A percentile compares a stretch with the other conserved stretches of the same genome.
These are phyloP conservation scores for Sarocladiaceae sp. DNA, from an alignment of 2,329 filamentous ascomycete species.

Conservation along the genomic window DNA sequence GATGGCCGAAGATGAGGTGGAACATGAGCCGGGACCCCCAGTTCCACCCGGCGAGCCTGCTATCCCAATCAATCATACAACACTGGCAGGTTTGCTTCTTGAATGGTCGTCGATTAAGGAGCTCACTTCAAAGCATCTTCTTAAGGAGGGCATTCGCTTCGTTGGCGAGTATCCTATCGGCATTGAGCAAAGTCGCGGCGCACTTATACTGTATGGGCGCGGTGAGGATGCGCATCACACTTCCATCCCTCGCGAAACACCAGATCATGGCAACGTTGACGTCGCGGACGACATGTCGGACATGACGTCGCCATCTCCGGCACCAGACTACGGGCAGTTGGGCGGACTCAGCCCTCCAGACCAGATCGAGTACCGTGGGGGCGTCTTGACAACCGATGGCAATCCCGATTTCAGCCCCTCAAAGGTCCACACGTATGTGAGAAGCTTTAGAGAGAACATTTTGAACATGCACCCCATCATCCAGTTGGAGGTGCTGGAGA, in stretches of 20 bases:
- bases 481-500: slow-evolving; percentile 43
- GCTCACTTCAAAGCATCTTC: slow-evolving; percentile 50
- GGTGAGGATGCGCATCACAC: slow-evolving; percentile 66
- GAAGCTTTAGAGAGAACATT: slow-evolving; percentile 54
- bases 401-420: slow-evolving; percentile 47
- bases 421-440: slow-evolving; percentile 47
- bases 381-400: slow-evolving; percentile 35
- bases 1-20: slow-evolving; percentile 40
- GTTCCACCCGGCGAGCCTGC: slow-evolving; percentile 56
- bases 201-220: slow-evolving; percentile 69
- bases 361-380: slow-evolving; percentile 31
- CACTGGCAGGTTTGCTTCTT: slow-evolving; percentile 77
- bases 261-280: slow-evolving; percentile 32
- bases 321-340: slow-evolving; percentile 53
- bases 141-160: slow-evolving; percentile 43
- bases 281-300: slow-evolving; percentile 42
- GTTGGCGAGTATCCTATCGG: slow-evolving; percentile 70
- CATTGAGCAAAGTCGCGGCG: slow-evolving; percentile 65
- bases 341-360: slow-evolving; percentile 43
- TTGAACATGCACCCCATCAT: slow-evolving; percentile 62
- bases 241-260: slow-evolving; percentile 36
- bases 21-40: slow-evolving; percentile 44
- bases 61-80: slow-evolving; percentile 82
- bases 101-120: slow-evolving; percentile 62
- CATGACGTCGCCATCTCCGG: slow-evolving; percentile 46